Evolutionary conservation across 1,139 yeast genomes (phyloP), one percentile per base, ranked within the genome.

Genomic region (Scheffersomyces quercinus): DNA sequence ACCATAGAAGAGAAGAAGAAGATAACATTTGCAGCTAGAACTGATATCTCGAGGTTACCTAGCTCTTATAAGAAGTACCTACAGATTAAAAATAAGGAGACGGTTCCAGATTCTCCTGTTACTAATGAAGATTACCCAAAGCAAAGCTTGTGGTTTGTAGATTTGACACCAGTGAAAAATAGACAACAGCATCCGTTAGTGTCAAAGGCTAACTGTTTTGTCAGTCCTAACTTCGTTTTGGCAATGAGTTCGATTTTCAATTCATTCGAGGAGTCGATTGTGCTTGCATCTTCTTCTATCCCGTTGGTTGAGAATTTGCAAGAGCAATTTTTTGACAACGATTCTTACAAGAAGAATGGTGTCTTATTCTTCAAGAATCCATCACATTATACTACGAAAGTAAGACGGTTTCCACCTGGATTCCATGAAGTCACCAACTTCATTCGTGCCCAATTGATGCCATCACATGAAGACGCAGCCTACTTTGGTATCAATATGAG

Each of bases 61-160:
- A 10, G 24, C 20, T 31, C 35, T 31, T 6, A 31, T 31, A 31
- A 13, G 9, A 13, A n/a, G 15, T 31, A 31, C 20, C 35, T 13
- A 10, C 26, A 20, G 26, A 20, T 20, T 6, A 20, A 20, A 20
- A 5, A 3, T 20, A 20, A 20, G 26, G 26, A 20, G 26, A 20
- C 8, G 7, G 8, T 20, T 20, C 8, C 26, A 20, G 35, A 13
- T 14, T 4, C n/a, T 10, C 20, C 20, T 31, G 35, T 29, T 13
- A 37, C 53, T 5, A 30, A 49, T 4, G 41, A 36, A 14, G 54
- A 59, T 32, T 59, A 44, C 39, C 68, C 68, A 4, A 46, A 52
- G 32, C 71, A 66, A 40, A 57, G 62, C 8, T 29, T 68, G 4
- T 55, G 60, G 61, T 67, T 67, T 52, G 66, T 64, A 4, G 63